Evolutionary conservation across 805 yeast species (phyloP).

Genomic region (Candida silvicultrix): DNA sequence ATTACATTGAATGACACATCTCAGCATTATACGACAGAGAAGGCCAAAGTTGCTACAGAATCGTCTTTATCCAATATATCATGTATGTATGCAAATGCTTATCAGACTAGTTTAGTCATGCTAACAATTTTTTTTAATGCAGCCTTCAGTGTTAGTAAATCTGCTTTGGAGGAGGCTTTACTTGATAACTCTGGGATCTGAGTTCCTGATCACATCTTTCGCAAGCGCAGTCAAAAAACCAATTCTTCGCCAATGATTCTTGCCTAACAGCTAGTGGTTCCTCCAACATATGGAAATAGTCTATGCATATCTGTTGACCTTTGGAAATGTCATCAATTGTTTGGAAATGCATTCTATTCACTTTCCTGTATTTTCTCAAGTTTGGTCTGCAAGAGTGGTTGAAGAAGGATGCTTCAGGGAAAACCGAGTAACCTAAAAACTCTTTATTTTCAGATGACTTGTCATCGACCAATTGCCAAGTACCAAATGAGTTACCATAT

Average conservation of each 20-base stretch:
- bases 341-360: constrained; percentile 34
- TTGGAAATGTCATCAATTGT: constrained; percentile 31
- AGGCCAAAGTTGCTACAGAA: constrained; percentile 8
- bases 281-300: constrained; percentile 47
- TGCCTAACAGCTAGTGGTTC: constrained; percentile 36
- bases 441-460: constrained; percentile 39
- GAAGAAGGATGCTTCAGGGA: constrained; percentile 60
- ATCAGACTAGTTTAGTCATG: no score
- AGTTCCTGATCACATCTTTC: constrained; percentile 29
- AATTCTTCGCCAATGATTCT: constrained; percentile 36
- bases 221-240: constrained; percentile 60
- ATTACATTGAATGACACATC: neutral
- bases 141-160: constrained; percentile 30
- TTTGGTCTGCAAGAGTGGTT: constrained; percentile 65
- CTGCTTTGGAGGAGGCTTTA: constrained; percentile 36
- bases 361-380: constrained; percentile 36
- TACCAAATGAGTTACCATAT: constrained; percentile 64
- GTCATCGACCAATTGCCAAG: constrained; percentile 43
- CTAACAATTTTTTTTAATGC: constrained; percentile 2
- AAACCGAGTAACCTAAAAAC: constrained; percentile 53
- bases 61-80: constrained; percentile 26
- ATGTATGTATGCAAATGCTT: constrained; percentile 15
- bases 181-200: constrained; percentile 27
- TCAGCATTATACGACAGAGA: neutral
- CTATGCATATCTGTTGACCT: constrained; percentile 51